A percentile compares a stretch with the other conserved stretches of the same genome.
Conservation (phyloP, 441 rosid species). For the Pelargonium fulgidum region DNA sequence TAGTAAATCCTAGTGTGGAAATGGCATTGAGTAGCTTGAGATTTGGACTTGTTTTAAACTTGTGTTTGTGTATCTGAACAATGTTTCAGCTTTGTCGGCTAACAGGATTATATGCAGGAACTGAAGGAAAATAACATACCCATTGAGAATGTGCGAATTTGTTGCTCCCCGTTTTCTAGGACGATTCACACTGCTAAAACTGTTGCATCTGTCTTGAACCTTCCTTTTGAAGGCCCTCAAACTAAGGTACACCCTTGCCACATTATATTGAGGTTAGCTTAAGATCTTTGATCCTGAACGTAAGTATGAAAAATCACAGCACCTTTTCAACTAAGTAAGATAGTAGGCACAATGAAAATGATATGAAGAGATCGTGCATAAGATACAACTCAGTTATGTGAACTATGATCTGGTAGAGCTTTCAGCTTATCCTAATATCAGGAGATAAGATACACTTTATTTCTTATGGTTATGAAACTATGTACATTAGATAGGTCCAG, state of each 20-base stretch:
- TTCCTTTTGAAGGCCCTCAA: slow-evolving; percentile 70
- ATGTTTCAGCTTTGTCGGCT: not conserved
- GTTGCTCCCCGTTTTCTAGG: slow-evolving; percentile 86
- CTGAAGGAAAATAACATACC: slow-evolving; percentile 47
- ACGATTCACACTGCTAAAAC: slow-evolving; percentile 74
- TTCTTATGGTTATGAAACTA: not conserved
- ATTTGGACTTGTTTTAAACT: not conserved
- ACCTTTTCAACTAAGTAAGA: not conserved
- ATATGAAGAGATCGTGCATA: too few species aligned
- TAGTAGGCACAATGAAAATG: too few species aligned
- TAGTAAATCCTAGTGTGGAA: not conserved
- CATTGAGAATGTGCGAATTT: slow-evolving; percentile 58
- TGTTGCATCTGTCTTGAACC: slow-evolving; percentile 55
- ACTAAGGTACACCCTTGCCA: slow-evolving; percentile 57
- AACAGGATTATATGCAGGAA: slow-evolving; percentile 38
- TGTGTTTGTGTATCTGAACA: not conserved
- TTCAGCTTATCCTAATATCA: not conserved
- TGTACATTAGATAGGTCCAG: not conserved
- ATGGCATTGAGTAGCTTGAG: not conserved
- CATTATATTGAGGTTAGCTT: not conserved
- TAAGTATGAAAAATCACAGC: not conserved
- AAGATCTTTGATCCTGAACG: not conserved
- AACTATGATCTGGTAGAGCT: not conserved
- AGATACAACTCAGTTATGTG: too few species aligned
- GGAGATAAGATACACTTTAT: not conserved